A percentile compares a stretch with the other conserved stretches of the same genome.
phyloP scores from a whole-genome alignment of 177 flowering plant species.

The Tripterygium wilfordii region DNA sequence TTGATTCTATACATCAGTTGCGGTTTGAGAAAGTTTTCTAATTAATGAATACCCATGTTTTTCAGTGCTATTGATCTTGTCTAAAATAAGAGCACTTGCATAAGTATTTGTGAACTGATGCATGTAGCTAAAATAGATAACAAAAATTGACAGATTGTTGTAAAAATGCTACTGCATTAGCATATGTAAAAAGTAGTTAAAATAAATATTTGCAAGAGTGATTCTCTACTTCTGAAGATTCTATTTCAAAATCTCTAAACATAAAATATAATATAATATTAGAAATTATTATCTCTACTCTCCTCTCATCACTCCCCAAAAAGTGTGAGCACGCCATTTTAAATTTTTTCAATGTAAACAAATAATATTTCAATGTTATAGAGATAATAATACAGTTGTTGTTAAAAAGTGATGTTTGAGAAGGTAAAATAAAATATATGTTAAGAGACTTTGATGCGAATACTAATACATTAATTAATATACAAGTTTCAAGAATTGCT shows the following conservation, averaged over 20 bases:
- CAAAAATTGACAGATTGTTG: not conserved
- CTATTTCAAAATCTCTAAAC: too few relatives aligned
- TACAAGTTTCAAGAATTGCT: constrained; percentile 72
- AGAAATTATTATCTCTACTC: not conserved
- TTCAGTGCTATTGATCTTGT: too few relatives aligned
- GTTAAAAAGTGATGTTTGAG: not conserved
- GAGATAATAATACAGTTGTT: not conserved
- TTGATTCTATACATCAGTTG: too few relatives aligned
- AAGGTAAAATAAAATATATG: not conserved
- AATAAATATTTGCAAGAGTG: not conserved
- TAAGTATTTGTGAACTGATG: too few relatives aligned
- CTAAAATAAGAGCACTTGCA: too few relatives aligned
- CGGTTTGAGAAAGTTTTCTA: too few relatives aligned
- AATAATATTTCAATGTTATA: too few relatives aligned
- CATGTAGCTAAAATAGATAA: too few relatives aligned
- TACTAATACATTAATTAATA: too few relatives aligned
- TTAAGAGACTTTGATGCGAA: not conserved
- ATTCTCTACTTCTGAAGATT: not conserved
- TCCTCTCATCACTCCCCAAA: not conserved
- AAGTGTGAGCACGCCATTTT: not conserved
- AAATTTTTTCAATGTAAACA: not conserved
- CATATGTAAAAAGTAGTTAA: not conserved
- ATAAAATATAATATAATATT: too few relatives aligned
- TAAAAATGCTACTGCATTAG: not conserved
- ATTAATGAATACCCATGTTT: too few relatives aligned